A percentile compares a stretch with the other conserved stretches of the same genome.
phyloP scores from a whole-genome alignment of 108 stramenopile genomes.

The Aurantiochytrium sp. region DNA sequence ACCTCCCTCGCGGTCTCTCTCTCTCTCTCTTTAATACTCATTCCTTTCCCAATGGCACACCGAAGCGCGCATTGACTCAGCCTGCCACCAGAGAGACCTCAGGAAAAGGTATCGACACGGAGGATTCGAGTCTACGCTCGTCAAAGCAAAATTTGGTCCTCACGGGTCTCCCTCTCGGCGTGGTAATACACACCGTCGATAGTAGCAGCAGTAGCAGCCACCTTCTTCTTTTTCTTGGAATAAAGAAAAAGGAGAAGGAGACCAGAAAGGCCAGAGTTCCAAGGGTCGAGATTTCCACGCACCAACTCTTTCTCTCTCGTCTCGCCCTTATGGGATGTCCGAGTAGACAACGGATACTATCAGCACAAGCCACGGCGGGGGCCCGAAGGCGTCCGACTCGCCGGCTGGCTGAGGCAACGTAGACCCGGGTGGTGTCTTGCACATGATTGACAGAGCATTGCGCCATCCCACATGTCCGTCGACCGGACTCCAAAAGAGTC shows the following conservation, averaged over 20 bases:
- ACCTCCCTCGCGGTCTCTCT: too few relatives aligned
- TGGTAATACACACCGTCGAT: not conserved
- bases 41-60: too few relatives aligned
- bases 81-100: not conserved
- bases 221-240: not conserved
- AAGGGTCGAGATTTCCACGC: too few relatives aligned
- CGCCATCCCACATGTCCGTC: not conserved
- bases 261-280: not conserved
- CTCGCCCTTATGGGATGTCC: not conserved
- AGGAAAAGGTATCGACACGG: not conserved
- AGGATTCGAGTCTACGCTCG: not conserved
- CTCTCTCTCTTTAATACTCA: too few relatives aligned
- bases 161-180: not conserved
- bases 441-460: constrained; percentile 1
- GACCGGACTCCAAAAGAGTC: not conserved
- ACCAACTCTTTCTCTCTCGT: too few relatives aligned
- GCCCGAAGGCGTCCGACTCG: not conserved
- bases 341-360: constrained; percentile 5
- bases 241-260: not conserved
- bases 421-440: not conserved
- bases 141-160: not conserved
- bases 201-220: not conserved
- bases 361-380: not conserved
- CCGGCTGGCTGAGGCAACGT: not conserved
- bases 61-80: too few relatives aligned